These are phyloP conservation scores for Pythium phragmitis DNA, from an alignment of 352 stramenopile species.

Conservation along the genomic window DNA sequence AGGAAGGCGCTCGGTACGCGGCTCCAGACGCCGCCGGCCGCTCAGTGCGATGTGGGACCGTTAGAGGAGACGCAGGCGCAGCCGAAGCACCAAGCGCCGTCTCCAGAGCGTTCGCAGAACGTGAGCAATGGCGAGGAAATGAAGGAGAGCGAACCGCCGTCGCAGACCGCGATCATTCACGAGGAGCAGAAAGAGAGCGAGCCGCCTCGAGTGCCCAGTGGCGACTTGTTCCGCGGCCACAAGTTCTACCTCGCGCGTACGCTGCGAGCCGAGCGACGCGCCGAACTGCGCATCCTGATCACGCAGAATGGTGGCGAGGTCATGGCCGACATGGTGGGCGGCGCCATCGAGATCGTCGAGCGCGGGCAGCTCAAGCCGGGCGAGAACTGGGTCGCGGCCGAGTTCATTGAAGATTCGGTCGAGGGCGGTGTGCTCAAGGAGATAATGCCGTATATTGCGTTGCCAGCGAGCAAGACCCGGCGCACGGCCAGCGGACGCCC, in stretches of 20 bases:
- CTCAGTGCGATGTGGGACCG: neutral
- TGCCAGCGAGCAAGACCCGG: neutral
- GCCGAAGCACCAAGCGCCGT: neutral
- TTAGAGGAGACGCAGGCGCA: neutral
- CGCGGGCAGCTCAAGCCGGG: slow-evolving; percentile 27
- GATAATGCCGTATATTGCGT: slow-evolving; percentile 36
- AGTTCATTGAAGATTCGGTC: slow-evolving; percentile 55
- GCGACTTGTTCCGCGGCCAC: slow-evolving; percentile 32
- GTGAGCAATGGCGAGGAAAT: slow-evolving; percentile 13
- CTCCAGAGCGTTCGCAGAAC: neutral
- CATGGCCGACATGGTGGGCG: neutral
- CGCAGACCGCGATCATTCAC: slow-evolving; percentile 4
- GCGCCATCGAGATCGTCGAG: slow-evolving; percentile 44
- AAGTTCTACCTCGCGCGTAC: slow-evolving; percentile 41
- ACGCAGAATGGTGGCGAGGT: slow-evolving; percentile 37
- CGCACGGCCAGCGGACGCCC: slow-evolving; percentile 11
- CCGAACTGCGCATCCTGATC: slow-evolving; percentile 32
- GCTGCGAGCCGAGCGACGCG: slow-evolving; percentile 27
- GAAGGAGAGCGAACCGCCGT: slow-evolving; percentile 9
- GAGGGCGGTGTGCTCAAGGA: slow-evolving; percentile 33
- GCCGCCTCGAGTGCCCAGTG: neutral
- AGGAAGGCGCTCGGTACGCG: slow-evolving; percentile 1
- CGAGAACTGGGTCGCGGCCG: slow-evolving; percentile 38
- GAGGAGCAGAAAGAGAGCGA: slow-evolving; percentile 17
- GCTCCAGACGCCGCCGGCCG: neutral